Conservation (phyloP, 257 asterid genomes). For the Leonotis leonurus region DNA sequence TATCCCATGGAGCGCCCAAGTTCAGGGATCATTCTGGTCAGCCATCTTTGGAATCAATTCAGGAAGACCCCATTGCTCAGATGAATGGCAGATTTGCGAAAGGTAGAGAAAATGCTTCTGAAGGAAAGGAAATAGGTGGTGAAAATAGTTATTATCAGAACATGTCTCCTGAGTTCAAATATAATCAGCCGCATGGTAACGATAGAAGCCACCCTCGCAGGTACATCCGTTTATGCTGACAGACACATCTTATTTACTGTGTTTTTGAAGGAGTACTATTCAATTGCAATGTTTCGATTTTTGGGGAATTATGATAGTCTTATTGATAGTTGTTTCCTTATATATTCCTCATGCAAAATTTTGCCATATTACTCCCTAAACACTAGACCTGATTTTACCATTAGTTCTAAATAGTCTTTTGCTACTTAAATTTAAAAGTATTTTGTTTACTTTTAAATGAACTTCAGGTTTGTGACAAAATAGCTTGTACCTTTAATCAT, state of each 20-base stretch:
- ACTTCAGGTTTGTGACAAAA: not conserved
- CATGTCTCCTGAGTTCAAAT: constrained; percentile 48
- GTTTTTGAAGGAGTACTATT: not conserved
- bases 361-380: no score
- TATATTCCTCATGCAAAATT: not conserved
- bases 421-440: not conserved
- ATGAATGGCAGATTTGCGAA: constrained; percentile 24
- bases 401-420: not conserved
- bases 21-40: constrained; percentile 43
- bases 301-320: not conserved
- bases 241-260: not conserved
- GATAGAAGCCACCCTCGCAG: constrained; percentile 41
- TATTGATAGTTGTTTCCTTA: no score
- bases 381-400: no score
- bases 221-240: constrained; percentile 27
- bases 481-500: constrained; percentile 3
- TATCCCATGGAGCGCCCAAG: no score
- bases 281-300: not conserved
- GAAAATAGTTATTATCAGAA: constrained; percentile 37
- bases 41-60: constrained; percentile 30
- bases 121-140: constrained; percentile 36
- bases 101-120: constrained; percentile 33
- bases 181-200: constrained; percentile 33
- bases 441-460: not conserved
- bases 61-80: constrained; percentile 19